phyloP scores from a whole-genome alignment of 2,329 filamentous ascomycete genomes.

The Aspergillus sergii region DNA sequence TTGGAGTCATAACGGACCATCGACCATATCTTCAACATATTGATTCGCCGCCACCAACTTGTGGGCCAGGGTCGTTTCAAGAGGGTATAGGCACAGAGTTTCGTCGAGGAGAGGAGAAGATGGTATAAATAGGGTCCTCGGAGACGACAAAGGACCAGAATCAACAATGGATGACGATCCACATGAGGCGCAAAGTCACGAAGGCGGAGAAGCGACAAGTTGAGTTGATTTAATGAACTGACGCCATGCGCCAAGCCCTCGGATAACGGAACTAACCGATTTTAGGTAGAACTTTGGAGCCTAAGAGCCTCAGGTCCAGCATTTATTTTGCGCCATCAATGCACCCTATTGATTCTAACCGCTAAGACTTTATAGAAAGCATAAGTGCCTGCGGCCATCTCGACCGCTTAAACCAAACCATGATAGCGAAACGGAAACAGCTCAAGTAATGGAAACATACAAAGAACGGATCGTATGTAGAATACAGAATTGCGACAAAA shows the following conservation, averaged over 20 bases:
- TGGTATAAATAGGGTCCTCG: not conserved
- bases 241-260: slow-evolving; percentile 5
- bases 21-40: slow-evolving; percentile 99
- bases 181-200: slow-evolving; percentile 3
- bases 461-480: slow-evolving; percentile 24
- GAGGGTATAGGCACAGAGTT: not conserved
- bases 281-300: not conserved
- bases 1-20: slow-evolving; percentile 66
- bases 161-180: not conserved
- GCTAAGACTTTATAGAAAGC: slow-evolving; percentile 27
- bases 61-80: not conserved
- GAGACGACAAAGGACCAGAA: slow-evolving; percentile 7
- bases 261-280: not conserved
- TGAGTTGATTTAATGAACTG: not conserved
- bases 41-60: slow-evolving; percentile 40
- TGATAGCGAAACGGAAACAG: slow-evolving; percentile 15
- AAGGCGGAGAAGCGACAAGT: not conserved
- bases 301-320: not conserved
- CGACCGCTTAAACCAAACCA: slow-evolving; percentile 22
- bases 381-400: slow-evolving; percentile 18
- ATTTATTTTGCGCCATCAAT: slow-evolving; percentile 17
- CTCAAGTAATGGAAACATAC: slow-evolving; percentile 15
- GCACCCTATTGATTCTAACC: slow-evolving; percentile 30
- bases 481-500: slow-evolving; percentile 29
- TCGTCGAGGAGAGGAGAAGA: not conserved